These are phyloP conservation scores for Salix dunnii DNA, from an alignment of 345 rosid genomes.

Conservation along the genomic window DNA sequence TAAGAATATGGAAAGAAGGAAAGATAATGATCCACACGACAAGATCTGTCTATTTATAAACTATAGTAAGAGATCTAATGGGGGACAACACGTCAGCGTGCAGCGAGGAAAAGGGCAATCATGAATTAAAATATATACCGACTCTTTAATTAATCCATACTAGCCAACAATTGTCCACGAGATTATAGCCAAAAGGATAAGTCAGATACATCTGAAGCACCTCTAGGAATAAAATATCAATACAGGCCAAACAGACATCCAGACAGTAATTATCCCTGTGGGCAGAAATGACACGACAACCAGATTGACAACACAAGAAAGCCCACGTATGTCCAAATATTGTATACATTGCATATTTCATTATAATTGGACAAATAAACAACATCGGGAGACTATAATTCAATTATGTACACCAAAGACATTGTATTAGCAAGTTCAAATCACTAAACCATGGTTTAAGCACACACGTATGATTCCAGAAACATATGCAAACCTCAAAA, in stretches of 20 bases:
- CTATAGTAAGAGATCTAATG: conserved; percentile 6
- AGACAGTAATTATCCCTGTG: conserved; percentile 16
- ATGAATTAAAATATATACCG: conserved; percentile 14
- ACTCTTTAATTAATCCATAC: conserved; percentile 17
- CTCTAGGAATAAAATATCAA: conserved; percentile 15
- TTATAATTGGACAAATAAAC: not conserved
- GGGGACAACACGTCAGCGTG: conserved; percentile 23
- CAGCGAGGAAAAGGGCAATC: conserved; percentile 19
- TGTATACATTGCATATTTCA: conserved; percentile 16
- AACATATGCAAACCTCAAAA: conserved; percentile 2
- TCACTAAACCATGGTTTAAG: not conserved
- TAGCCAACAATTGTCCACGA: conserved; percentile 23
- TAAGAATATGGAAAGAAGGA: conserved; percentile 7
- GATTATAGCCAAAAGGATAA: conserved; percentile 20
- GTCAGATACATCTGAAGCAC: conserved; percentile 16
- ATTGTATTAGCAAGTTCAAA: conserved; percentile 6
- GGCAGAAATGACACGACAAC: not conserved
- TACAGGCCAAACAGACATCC: conserved; percentile 20
- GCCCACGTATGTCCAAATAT: conserved; percentile 2
- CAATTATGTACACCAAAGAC: not conserved
- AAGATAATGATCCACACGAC: conserved; percentile 20
- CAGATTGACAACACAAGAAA: conserved; percentile 6
- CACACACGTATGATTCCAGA: not conserved
- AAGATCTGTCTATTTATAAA: conserved; percentile 10
- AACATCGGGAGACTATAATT: not conserved